A percentile compares a stretch with the other conserved stretches of the same genome.
Conservation (phyloP, 192 early-diverging fungal species). For the Coemansia sp. region DNA sequence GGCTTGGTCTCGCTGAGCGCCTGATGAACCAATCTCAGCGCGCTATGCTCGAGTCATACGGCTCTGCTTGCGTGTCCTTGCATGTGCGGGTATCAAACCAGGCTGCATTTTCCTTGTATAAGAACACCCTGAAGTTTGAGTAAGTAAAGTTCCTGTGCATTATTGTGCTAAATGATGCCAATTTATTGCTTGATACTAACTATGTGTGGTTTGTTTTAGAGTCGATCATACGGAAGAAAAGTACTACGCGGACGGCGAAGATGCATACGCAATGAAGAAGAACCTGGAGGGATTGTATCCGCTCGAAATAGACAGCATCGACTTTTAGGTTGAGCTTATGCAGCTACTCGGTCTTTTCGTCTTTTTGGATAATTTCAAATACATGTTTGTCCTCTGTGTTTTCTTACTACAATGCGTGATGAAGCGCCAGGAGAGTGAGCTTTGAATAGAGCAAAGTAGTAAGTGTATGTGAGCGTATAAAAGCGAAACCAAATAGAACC, state of each 20-base stretch:
- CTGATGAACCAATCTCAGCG: constrained; percentile 89
- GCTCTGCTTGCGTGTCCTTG: constrained; percentile 85
- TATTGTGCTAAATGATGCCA: background rate
- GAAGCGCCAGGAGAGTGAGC: too few species aligned
- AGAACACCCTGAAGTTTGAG: constrained; percentile 87
- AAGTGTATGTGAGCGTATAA: too few species aligned
- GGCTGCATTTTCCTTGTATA: constrained; percentile 92
- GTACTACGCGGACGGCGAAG: constrained; percentile 99
- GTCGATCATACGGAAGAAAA: constrained; percentile 90
- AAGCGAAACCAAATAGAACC: too few species aligned
- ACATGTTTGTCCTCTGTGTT: too few species aligned
- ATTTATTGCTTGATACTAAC: background rate
- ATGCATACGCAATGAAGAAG: constrained; percentile 77
- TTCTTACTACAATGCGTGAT: too few species aligned
- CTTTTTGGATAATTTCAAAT: too few species aligned
- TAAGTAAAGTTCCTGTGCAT: constrained; percentile 6
- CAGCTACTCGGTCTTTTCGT: too few species aligned
- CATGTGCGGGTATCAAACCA: constrained; percentile 94
- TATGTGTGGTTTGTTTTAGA: constrained; percentile 40
- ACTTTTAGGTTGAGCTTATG: constrained; percentile 26
- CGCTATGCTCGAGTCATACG: constrained; percentile 89
- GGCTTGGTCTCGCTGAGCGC: constrained; percentile 96
- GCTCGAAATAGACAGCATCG: constrained; percentile 33
- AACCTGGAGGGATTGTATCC: constrained; percentile 23
- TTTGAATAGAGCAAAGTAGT: too few species aligned